These are phyloP conservation scores for Leucogyrophana mollusca DNA, from an alignment of 768 basidiomycete species.

Conservation along the genomic window DNA sequence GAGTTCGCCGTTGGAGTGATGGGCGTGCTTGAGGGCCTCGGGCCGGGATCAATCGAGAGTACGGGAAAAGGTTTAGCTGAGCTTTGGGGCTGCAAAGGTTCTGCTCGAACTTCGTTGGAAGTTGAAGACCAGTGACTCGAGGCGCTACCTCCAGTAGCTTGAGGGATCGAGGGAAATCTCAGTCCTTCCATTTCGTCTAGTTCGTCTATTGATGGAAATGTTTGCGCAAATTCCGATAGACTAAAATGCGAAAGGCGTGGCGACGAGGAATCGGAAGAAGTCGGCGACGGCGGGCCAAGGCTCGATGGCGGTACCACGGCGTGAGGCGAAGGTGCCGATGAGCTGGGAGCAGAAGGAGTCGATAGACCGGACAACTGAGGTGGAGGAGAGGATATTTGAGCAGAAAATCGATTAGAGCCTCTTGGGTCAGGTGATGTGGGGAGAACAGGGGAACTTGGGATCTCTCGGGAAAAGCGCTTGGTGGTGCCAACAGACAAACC, in stretches of 20 bases:
- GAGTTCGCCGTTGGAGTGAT: conserved; percentile 55
- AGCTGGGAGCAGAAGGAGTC: conserved; percentile 22
- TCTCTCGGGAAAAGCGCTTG: conserved; percentile 60
- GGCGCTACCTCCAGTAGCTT: conserved; percentile 32
- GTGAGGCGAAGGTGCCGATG: conserved; percentile 49
- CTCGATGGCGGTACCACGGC: conserved; percentile 68
- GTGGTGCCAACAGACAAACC: conserved; percentile 61
- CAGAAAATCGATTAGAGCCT: conserved; percentile 40
- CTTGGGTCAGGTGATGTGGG: conserved; percentile 29
- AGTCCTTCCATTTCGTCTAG: conserved; percentile 56
- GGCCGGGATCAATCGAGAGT: conserved; percentile 44
- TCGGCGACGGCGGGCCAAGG: conserved; percentile 75
- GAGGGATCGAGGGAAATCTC: conserved; percentile 49
- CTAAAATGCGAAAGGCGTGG: conserved; percentile 42
- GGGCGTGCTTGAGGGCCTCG: conserved; percentile 70
- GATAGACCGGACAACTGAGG: conserved; percentile 12
- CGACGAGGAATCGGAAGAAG: conserved; percentile 66
- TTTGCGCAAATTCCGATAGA: conserved; percentile 57
- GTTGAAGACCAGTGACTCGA: conserved; percentile 10
- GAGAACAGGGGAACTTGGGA: conserved; percentile 30
- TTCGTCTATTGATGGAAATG: conserved; percentile 80
- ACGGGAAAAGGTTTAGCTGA: conserved; percentile 35
- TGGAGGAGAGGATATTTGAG: conserved; percentile 29
- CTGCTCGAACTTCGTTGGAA: conserved; percentile 29
- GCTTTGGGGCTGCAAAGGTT: conserved; percentile 29